Base-by-base conservation (phyloP, 129 eudicot species). In the Tagetes erecta region DNA sequence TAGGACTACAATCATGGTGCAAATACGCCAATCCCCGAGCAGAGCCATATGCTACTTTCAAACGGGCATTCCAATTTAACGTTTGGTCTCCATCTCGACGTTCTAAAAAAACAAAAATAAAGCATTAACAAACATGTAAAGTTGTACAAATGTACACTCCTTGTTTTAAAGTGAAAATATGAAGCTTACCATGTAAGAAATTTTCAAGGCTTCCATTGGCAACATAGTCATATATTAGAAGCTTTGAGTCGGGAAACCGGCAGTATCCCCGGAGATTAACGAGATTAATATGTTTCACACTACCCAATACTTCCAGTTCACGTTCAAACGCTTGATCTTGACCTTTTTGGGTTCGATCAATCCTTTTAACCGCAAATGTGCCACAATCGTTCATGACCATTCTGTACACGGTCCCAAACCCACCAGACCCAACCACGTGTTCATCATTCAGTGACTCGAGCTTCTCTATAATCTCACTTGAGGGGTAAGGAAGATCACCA, bases 351-450 rank as follows among this genome's bases (percentile, higher is more conserved):
- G 85, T 80, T n/a, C 91, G 82, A 59, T 94, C 98, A 8, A 94
- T 91, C 81, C 87, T 86, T 71, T 94, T 94, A 46, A 94, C 98
- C 20, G 98, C 98, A 79, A 90, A 94, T 11, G 97, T 94, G 3
- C 97, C 97, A 80, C 98, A 94, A 75, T 94, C 98, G 52, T 91
- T 94, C 98, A 94, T 94, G 27, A 94, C 97, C 98, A 94, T 90
- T 78, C 98, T 78, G 63, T 88, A 94, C 0, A 94, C 98, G 5
- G 97, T 94, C 70, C 98, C 98, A 65, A 84, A 94, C 42, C 98
- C 97, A 63, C 98, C 98, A 0, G 97, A 85, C 78, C 98, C 98
- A 8, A 94, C 98, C 69, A 90, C 84, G 60, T 94, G 97, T 64
- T 94, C 98, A 40, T 85, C 93, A 1, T 80, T 82, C 57, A 94